Conservation (phyloP, 2,329 filamentous ascomycete species). For the Herpotrichia juniperi region DNA sequence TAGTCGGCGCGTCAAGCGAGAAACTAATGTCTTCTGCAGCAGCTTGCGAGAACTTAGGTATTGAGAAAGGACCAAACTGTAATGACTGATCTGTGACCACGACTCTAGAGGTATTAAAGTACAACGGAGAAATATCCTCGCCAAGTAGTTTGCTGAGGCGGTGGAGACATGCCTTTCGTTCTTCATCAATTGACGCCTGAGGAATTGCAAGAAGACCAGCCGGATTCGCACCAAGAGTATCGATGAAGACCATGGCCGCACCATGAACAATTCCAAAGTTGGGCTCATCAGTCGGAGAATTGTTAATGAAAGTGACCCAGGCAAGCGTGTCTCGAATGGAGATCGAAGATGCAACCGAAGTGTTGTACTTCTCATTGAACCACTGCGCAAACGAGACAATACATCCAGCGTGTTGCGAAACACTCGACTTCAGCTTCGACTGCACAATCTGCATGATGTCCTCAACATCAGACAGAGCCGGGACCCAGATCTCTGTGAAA, state of each 20-base stretch:
- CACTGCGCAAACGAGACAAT: conserved; percentile 91
- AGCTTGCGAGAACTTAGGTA: conserved; percentile 60
- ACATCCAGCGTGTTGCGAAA: conserved; percentile 64
- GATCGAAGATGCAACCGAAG: conserved; percentile 76
- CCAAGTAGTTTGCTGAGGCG: conserved; percentile 72
- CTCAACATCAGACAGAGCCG: conserved; percentile 79
- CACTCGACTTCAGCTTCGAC: conserved; percentile 69
- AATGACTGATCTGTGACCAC: conserved; percentile 60
- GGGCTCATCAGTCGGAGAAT: conserved; percentile 57
- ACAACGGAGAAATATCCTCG: conserved; percentile 68
- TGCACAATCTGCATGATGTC: conserved; percentile 88
- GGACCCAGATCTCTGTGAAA: conserved; percentile 99
- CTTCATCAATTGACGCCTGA: conserved; percentile 69
- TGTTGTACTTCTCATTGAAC: conserved; percentile 84
- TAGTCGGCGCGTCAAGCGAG: conserved; percentile 88
- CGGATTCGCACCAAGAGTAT: conserved; percentile 93
- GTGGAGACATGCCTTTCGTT: conserved; percentile 74
- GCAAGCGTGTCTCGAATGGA: conserved; percentile 91
- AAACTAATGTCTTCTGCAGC: conserved; percentile 65
- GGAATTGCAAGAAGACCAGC: conserved; percentile 82
- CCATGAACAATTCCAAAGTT: conserved; percentile 73
- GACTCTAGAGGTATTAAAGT: conserved; percentile 68
- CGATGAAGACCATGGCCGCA: conserved; percentile 93
- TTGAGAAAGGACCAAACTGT: conserved; percentile 75
- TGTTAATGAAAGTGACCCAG: conserved; percentile 93